Percentiles rank a stretch among this genome's conserved stretches.
phyloP scores from a whole-genome alignment of 2,329 filamentous ascomycete genomes.

The Alternaria angustiovoidea region DNA sequence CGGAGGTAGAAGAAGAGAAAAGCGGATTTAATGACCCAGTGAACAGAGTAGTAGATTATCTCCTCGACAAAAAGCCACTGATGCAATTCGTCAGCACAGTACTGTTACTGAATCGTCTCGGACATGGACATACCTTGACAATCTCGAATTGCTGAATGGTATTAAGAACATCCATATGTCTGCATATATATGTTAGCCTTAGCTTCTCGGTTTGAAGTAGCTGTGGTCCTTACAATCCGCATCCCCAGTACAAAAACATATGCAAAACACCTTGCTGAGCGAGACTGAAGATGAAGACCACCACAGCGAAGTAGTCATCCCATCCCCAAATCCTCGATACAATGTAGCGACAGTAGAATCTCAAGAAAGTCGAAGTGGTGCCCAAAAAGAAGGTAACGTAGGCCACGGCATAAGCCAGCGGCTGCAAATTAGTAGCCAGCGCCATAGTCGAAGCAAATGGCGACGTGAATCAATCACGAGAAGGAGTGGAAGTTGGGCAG shows the following conservation, averaged over 20 bases:
- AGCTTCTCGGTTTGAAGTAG: neutral
- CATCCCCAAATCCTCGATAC: constrained; percentile 27
- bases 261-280: constrained; percentile 31
- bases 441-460: constrained; percentile 16
- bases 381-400: constrained; percentile 28
- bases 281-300: constrained; percentile 22
- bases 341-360: constrained; percentile 26
- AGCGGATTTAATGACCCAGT: constrained; percentile 44
- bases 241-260: constrained; percentile 33
- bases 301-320: constrained; percentile 28
- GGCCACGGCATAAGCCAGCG: constrained; percentile 29
- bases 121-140: neutral
- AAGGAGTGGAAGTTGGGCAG: constrained; percentile 8
- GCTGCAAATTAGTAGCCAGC: constrained; percentile 22
- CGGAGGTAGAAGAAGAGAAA: constrained; percentile 50
- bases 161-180: constrained; percentile 6
- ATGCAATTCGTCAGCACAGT: neutral
- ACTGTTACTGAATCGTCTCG: neutral
- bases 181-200: neutral
- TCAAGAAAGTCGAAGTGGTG: constrained; percentile 20
- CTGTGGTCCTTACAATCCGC: constrained; percentile 25
- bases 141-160: constrained; percentile 10
- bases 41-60: constrained; percentile 41
- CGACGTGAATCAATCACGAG: constrained; percentile 7
- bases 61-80: constrained; percentile 43